A percentile compares a stretch with the other conserved stretches of the same genome.
These are phyloP conservation scores for Aspergillus panamensis DNA, from an alignment of 495 filamentous ascomycete species.

Conservation along the genomic window DNA sequence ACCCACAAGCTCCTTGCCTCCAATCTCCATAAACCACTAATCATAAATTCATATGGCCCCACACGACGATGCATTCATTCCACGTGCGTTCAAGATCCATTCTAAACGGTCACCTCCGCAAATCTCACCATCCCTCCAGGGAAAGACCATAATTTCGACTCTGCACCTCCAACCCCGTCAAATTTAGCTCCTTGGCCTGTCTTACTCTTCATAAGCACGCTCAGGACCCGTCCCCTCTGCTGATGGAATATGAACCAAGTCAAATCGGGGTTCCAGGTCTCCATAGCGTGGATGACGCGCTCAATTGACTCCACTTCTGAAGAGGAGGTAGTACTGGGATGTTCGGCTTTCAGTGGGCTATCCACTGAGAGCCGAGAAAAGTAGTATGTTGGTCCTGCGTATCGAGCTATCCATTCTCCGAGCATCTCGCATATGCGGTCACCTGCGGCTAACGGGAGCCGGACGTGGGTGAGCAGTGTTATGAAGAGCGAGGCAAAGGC, in stretches of 20 bases:
- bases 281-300: conserved; percentile 39
- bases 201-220: conserved; percentile 1
- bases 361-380: conserved; percentile 10
- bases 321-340: background rate
- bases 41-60: background rate
- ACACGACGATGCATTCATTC: background rate
- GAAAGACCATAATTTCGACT: conserved; percentile 20
- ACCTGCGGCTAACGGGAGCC: conserved; percentile 35
- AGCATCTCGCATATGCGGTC: conserved; percentile 42
- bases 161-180: conserved; percentile 7
- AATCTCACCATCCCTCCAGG: conserved; percentile 26
- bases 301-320: conserved; percentile 28
- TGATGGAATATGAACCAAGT: conserved; percentile 44
- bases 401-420: conserved; percentile 37
- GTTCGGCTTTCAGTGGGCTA: background rate
- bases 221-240: conserved; percentile 13
- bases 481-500: conserved; percentile 39
- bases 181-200: conserved; percentile 1
- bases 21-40: no score
- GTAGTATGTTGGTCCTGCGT: conserved; percentile 38
- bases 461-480: conserved; percentile 38
- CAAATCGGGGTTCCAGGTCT: conserved; percentile 45
- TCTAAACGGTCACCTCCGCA: conserved; percentile 33
- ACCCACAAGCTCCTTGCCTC: no score
- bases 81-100: background rate